phyloP scores from a whole-genome alignment of 331 rosid genomes.

The Cucumis variabilis region DNA sequence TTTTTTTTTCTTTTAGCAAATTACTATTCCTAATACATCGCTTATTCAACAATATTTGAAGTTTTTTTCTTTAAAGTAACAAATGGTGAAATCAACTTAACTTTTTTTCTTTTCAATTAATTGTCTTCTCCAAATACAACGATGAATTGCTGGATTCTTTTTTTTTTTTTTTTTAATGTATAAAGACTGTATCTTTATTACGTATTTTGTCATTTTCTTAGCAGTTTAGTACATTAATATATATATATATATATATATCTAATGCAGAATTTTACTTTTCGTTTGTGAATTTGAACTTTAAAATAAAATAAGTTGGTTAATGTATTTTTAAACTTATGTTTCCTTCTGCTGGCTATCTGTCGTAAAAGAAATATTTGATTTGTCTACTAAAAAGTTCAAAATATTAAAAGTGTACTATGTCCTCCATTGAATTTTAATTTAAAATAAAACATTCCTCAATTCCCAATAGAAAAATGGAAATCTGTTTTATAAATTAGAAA shows the following conservation, averaged over 20 bases:
- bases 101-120: neutral
- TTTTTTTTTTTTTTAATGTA: too few species aligned
- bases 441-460: neutral
- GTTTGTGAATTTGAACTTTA: neutral
- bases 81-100: too few species aligned
- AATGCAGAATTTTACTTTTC: neutral
- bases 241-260: neutral
- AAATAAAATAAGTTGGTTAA: neutral
- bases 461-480: neutral
- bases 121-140: neutral
- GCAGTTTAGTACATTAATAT: neutral
- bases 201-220: neutral
- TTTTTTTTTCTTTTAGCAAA: too few species aligned
- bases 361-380: neutral
- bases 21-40: neutral
- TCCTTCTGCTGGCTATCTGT: neutral
- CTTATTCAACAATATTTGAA: neutral
- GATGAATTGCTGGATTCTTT: neutral
- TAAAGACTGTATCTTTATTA: neutral
- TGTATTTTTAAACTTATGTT: neutral
- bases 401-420: neutral
- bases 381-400: neutral
- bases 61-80: neutral
- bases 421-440: neutral
- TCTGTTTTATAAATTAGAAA: neutral